phyloP scores from a whole-genome alignment of 2,329 filamentous ascomycete genomes.

The Fusarium decemcellulare region DNA sequence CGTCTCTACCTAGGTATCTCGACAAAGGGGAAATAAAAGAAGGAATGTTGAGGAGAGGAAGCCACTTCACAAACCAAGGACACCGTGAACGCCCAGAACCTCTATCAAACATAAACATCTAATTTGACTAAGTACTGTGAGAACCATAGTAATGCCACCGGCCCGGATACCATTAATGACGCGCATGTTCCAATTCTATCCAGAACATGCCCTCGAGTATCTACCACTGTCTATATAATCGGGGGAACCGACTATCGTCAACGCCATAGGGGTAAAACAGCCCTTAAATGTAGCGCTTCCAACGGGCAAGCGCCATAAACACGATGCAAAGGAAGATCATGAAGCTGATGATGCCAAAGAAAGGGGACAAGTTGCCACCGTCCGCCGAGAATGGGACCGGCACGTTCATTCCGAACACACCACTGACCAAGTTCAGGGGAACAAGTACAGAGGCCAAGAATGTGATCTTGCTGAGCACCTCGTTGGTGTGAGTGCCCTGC shows the following conservation, averaged over 20 bases:
- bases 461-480: constrained; percentile 94
- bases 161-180: constrained; percentile 7
- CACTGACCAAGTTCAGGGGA: constrained; percentile 92
- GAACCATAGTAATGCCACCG: constrained; percentile 20
- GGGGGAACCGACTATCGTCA: constrained; percentile 16
- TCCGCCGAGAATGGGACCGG: constrained; percentile 74
- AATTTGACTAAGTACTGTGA: constrained; percentile 21
- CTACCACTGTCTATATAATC: constrained; percentile 34
- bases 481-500: constrained; percentile 89
- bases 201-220: constrained; percentile 26
- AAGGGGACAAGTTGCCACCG: constrained; percentile 62
- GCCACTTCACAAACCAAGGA: constrained; percentile 1
- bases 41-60: too few species aligned
- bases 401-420: constrained; percentile 92
- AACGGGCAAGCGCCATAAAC: constrained; percentile 62
- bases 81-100: constrained; percentile 13
- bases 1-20: too few species aligned
- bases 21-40: background rate
- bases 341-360: constrained; percentile 47
- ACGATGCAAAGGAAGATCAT: constrained; percentile 68
- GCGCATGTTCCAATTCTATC: constrained; percentile 17
- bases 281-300: constrained; percentile 61
- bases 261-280: background rate
- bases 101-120: constrained; percentile 21
- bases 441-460: constrained; percentile 96